phyloP scores from a whole-genome alignment of 1,139 yeast genomes.

The Hemisphaericaspora xylanilytica region DNA sequence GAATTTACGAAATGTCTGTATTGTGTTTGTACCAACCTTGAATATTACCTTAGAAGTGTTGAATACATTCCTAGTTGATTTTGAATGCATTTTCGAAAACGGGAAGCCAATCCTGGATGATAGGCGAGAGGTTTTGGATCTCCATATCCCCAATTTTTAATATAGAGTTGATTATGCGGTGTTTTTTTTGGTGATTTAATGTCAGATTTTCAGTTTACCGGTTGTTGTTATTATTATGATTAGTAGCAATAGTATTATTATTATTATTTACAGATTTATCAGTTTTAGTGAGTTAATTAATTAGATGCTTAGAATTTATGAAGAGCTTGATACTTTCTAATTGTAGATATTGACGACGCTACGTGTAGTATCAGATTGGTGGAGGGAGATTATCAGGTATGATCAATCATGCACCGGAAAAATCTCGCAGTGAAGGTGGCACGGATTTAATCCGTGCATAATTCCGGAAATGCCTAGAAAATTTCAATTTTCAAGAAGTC shows the following conservation, averaged over 20 bases:
- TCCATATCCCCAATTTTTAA: constrained; percentile 44
- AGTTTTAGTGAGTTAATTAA: neutral
- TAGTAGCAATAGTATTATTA: too few relatives aligned
- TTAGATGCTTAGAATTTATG: neutral
- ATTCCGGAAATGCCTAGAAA: too few relatives aligned
- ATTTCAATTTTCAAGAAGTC: too few relatives aligned
- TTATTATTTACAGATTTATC: neutral
- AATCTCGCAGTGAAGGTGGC: too few relatives aligned
- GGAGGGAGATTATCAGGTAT: too few relatives aligned
- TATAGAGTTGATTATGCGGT: too few relatives aligned
- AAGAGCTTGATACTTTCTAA: too few relatives aligned
- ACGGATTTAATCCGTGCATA: too few relatives aligned
- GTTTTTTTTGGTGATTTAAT: neutral
- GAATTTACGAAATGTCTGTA: constrained; percentile 76
- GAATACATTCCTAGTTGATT: constrained; percentile 62
- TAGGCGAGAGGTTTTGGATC: constrained; percentile 38
- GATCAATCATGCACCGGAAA: too few relatives aligned
- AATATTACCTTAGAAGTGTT: constrained; percentile 68
- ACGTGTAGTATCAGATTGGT: too few relatives aligned
- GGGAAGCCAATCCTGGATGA: constrained; percentile 42
- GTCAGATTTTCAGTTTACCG: neutral
- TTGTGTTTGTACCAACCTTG: constrained; percentile 83
- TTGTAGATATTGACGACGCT: too few relatives aligned
- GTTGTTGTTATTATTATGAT: constrained; percentile 2
- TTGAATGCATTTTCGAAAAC: constrained; percentile 59